Conservation (phyloP, 306 rosid species). For the Betula pendula region DNA sequence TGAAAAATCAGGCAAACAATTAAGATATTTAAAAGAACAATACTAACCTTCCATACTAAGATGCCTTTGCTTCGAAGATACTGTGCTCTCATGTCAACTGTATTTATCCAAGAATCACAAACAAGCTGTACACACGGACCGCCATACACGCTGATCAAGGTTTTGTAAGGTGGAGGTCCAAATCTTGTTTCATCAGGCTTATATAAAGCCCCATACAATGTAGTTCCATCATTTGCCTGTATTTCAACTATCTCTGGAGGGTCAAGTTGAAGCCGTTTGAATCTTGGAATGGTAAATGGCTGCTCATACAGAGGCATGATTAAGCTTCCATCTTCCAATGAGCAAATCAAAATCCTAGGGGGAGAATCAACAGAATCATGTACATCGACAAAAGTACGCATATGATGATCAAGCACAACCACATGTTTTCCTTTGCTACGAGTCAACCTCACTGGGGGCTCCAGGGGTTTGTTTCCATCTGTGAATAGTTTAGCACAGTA, state of each 20-base stretch:
- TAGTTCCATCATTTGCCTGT: conserved; percentile 63
- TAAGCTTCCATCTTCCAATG: conserved; percentile 75
- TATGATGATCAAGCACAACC: conserved; percentile 82
- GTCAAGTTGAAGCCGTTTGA: conserved; percentile 74
- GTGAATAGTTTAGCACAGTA: conserved; percentile 61
- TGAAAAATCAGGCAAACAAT: conserved; percentile 10
- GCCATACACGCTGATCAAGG: conserved; percentile 87
- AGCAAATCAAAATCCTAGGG: conserved; percentile 78
- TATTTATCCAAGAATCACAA: conserved; percentile 73
- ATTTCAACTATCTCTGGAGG: conserved; percentile 71
- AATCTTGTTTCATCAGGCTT: conserved; percentile 75
- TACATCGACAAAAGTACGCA: conserved; percentile 72
- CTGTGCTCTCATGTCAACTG: conserved; percentile 92
- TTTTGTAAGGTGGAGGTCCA: conserved; percentile 95
- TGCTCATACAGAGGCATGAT: conserved; percentile 73
- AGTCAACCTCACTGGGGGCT: conserved; percentile 75
- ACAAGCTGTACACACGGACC: conserved; percentile 94
- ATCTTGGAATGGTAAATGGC: conserved; percentile 51
- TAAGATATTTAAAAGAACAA: not conserved
- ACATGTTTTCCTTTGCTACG: conserved; percentile 75
- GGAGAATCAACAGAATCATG: conserved; percentile 78
- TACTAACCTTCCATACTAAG: conserved; percentile 94
- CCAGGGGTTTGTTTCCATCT: conserved; percentile 56
- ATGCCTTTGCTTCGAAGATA: conserved; percentile 80
- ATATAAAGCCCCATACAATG: conserved; percentile 73